Conservation (phyloP, 352 stramenopile species). For the Phytophthora cajani region DNA sequence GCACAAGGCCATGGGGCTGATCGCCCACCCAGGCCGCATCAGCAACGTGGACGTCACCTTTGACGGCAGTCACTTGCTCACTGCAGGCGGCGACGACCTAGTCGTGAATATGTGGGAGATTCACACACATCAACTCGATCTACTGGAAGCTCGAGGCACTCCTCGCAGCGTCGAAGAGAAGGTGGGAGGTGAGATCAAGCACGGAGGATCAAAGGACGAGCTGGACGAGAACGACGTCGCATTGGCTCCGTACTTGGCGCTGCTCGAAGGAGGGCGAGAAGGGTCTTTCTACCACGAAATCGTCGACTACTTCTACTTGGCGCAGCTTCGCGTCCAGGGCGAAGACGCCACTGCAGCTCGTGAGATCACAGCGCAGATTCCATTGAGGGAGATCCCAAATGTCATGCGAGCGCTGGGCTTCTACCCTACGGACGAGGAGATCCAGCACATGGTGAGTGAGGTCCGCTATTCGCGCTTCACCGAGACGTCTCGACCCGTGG, state of each 20-base stretch:
- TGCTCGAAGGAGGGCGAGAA: constrained; percentile 86
- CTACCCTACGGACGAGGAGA: constrained; percentile 93
- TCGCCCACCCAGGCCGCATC: constrained; percentile 91
- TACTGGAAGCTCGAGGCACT: constrained; percentile 53
- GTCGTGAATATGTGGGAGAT: constrained; percentile 94
- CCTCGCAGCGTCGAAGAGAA: constrained; percentile 20
- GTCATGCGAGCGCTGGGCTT: constrained; percentile 93
- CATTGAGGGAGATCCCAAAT: constrained; percentile 90
- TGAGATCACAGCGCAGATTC: constrained; percentile 75
- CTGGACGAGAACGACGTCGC: constrained; percentile 24
- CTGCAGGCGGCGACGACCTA: constrained; percentile 87
- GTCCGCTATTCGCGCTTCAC: constrained; percentile 86
- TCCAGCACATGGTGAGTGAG: constrained; percentile 90
- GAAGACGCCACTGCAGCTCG: constrained; percentile 85
- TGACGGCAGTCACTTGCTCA: constrained; percentile 90
- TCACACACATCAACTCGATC: constrained; percentile 76
- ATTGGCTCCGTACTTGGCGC: constrained; percentile 80
- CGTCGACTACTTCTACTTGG: constrained; percentile 96
- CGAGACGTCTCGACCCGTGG: constrained; percentile 71
- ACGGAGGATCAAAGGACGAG: constrained; percentile 9
- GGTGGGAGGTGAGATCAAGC: background rate
- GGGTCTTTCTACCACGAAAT: constrained; percentile 92
- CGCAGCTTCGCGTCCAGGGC: constrained; percentile 90
- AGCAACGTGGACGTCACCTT: constrained; percentile 84
- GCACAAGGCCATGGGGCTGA: constrained; percentile 92